A percentile compares a stretch with the other conserved stretches of the same genome.
phyloP scores from a whole-genome alignment of 2,329 filamentous ascomycete genomes.

The Pseudocercospora eumusae region DNA sequence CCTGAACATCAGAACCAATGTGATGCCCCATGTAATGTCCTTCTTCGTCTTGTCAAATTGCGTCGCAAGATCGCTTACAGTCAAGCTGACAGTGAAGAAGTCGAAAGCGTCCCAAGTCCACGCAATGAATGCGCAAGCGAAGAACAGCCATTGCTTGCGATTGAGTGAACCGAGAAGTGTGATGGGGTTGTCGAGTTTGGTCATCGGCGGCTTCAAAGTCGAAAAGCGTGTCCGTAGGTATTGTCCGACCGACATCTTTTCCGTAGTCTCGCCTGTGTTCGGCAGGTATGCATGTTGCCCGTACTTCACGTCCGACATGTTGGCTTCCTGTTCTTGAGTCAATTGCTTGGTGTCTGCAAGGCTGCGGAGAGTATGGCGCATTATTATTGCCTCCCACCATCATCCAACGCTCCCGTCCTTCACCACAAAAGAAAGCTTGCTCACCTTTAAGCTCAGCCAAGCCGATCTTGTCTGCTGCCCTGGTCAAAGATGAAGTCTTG shows the following conservation, averaged over 20 bases:
- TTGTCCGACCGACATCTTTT: constrained; percentile 45
- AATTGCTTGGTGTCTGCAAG: constrained; percentile 1
- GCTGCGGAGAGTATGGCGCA: neutral
- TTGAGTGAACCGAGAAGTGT: constrained; percentile 54
- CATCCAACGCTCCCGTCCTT: neutral
- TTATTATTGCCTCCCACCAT: neutral
- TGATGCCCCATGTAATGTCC: constrained; percentile 62
- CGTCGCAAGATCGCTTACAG: constrained; percentile 55
- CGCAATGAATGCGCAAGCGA: constrained; percentile 50
- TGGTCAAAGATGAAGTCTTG: neutral
- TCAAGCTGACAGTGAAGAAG: constrained; percentile 64
- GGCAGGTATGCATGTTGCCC: constrained; percentile 20
- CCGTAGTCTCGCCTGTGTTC: constrained; percentile 22
- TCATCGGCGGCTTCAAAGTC: constrained; percentile 59
- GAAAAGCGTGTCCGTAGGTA: constrained; percentile 58
- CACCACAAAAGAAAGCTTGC: constrained; percentile 12
- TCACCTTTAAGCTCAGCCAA: constrained; percentile 22
- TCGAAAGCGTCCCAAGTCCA: constrained; percentile 62
- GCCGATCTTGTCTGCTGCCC: neutral
- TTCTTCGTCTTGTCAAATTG: constrained; percentile 56
- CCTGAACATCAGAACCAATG: constrained; percentile 61
- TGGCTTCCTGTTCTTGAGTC: neutral
- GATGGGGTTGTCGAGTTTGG: constrained; percentile 57
- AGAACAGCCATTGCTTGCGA: constrained; percentile 61
- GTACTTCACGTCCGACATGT: constrained; percentile 21